Evolutionary conservation across 176 grass and related monocot genomes (phyloP).

Genomic region (Paspalum vaginatum): DNA sequence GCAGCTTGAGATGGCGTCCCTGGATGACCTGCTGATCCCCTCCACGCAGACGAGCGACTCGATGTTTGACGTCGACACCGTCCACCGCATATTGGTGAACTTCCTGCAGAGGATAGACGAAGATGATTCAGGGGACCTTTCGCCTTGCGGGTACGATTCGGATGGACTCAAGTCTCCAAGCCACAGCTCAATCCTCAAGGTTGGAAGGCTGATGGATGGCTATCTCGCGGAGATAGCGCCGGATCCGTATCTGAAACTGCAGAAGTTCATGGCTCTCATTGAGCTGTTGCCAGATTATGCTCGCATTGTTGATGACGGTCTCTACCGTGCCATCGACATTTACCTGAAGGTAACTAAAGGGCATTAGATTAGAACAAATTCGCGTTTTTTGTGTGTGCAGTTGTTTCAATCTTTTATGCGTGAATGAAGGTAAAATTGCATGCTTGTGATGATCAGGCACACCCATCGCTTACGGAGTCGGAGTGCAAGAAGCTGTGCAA

Average conservation of each 20-base stretch:
- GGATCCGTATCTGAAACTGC: conserved; percentile 79
- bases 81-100: conserved; percentile 86
- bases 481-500: conserved; percentile 97
- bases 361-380: too few relatives aligned
- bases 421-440: too few relatives aligned
- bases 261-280: conserved; percentile 92
- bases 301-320: conserved; percentile 80
- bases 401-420: background rate
- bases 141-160: conserved; percentile 73
- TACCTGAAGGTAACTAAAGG: conserved; percentile 78
- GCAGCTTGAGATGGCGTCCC: conserved; percentile 80
- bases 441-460: conserved; percentile 45
- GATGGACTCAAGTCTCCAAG: conserved; percentile 66
- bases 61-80: conserved; percentile 83
- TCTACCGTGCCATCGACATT: conserved; percentile 90
- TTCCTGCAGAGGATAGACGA: conserved; percentile 85
- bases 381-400: background rate
- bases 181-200: conserved; percentile 79
- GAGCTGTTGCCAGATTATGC: conserved; percentile 86
- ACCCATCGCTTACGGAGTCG: conserved; percentile 84
- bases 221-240: conserved; percentile 80
- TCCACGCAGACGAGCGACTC: conserved; percentile 71
- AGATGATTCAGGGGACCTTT: conserved; percentile 71
- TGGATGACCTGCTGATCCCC: conserved; percentile 89
- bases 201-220: conserved; percentile 75